Base-by-base conservation (phyloP, 441 rosid species). In the Eutrema salsugineum region DNA sequence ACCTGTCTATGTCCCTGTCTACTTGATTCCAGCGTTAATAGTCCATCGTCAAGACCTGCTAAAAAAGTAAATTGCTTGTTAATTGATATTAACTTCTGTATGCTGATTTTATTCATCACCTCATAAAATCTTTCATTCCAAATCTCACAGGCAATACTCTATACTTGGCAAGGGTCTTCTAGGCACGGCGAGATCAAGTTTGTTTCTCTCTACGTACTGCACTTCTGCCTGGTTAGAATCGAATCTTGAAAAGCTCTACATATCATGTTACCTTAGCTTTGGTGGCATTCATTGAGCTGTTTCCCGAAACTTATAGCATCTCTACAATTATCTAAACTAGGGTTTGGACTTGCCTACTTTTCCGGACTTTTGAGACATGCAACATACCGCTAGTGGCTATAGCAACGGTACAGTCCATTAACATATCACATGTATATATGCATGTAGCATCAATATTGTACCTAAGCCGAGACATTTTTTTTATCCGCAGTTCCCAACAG, bases 171-270 rank as follows among this genome's bases (percentile, higher is more conserved):
- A 91, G 80, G 85, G 94, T 73, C 89, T 94, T 75, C 72, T 88
- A 55, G 97, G 97, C 46, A 91, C 92, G 20, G 87, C 91, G 40
- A 87, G 97, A 85, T 94, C 99, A 77, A 94, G 97, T 85, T 86
- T 90, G 79, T 94, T 94, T 84, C 88, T 94, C 44, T 86, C 97
- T 35, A 77, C 78, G 12, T 94, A 94, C 81, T 91, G 97, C 81
- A 61, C 99, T 63, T 94, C 97, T 64, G 94, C 99, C 63, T 94
- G 99, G 97, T 90, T 71, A 79, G 89, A 66, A 17, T 68, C 70
- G 19, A 17, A 47, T 57, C 57, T 17, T 55, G 27, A 24, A 24
- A 24, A 24, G 3, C 27, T 24, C 27, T 24, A 2, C 2, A 24
- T 24, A 2, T 24, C 27, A 24, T 24, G 4, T 24, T 24, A 24